phyloP scores from a whole-genome alignment of 139 green algal genomes.

The Coelastrella sp. region DNA sequence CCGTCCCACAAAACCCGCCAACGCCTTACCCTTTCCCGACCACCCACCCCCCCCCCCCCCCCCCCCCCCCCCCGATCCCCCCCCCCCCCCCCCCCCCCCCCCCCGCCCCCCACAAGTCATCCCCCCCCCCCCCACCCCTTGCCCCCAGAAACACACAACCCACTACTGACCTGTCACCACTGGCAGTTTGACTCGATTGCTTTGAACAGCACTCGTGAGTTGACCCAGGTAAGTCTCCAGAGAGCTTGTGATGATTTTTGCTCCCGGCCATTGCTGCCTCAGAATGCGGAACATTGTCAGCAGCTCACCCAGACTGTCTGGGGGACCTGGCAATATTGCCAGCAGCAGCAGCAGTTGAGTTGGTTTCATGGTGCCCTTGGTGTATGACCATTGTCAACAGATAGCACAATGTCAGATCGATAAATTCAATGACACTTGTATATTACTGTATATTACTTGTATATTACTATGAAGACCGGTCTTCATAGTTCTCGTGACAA shows the following conservation, averaged over 20 bases:
- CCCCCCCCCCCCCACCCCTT: background rate
- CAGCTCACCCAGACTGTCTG: constrained; percentile 48
- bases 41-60: no score
- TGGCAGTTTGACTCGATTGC: constrained; percentile 23
- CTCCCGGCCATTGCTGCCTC: constrained; percentile 60
- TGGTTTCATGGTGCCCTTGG: background rate
- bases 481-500: no score
- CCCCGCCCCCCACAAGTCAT: background rate
- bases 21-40: no score
- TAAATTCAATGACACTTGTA: no score
- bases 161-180: constrained; percentile 45
- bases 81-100: no score
- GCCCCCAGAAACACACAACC: background rate
- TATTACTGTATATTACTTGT: no score
- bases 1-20: no score
- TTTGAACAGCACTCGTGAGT: constrained; percentile 34
- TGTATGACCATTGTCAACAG: no score
- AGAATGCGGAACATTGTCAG: constrained; percentile 54
- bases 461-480: no score
- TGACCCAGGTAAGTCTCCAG: constrained; percentile 68
- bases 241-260: constrained; percentile 57
- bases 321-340: background rate
- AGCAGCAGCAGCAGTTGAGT: background rate
- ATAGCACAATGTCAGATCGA: no score
- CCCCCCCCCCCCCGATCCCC: no score